Conservation (phyloP, 208 protist genomes). For the Acanthamoeba royreba region DNA sequence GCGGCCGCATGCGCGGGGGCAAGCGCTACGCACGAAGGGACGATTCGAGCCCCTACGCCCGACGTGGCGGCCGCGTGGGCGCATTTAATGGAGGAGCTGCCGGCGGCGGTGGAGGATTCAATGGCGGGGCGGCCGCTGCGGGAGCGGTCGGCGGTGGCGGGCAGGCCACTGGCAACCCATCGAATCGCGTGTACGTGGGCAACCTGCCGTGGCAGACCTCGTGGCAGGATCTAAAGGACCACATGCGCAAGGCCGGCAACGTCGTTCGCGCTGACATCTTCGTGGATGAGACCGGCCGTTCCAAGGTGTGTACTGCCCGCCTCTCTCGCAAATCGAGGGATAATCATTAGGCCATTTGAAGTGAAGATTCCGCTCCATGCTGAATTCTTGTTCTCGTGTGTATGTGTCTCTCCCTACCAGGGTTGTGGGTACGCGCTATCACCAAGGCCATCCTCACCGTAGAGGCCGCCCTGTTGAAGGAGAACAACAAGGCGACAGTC, state of each 20-base stretch:
- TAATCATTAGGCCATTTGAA: too few species aligned
- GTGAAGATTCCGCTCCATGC: too few species aligned
- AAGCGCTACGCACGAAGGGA: neutral
- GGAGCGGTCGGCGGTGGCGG: too few species aligned
- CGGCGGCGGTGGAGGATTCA: neutral
- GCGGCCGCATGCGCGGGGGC: neutral
- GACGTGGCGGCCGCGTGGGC: neutral
- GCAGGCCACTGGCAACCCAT: neutral
- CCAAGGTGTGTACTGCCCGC: too few species aligned
- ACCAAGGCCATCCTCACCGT: too few species aligned
- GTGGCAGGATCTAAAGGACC: conserved; percentile 31
- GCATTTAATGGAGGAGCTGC: too few species aligned
- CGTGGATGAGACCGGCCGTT: neutral
- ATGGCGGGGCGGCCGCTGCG: neutral
- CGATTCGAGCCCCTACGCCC: neutral
- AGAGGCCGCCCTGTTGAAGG: too few species aligned
- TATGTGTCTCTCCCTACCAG: too few species aligned
- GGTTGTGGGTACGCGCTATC: conserved; percentile 14
- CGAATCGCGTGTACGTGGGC: neutral
- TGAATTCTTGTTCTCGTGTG: too few species aligned
- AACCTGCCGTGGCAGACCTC: neutral
- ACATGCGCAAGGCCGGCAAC: conserved; percentile 40
- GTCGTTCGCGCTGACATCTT: neutral
- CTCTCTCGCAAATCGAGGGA: too few species aligned
- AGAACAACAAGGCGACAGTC: too few species aligned